Base-by-base conservation (phyloP, 2,329 filamentous ascomycete species). In the Penicillium sclerotigenum region DNA sequence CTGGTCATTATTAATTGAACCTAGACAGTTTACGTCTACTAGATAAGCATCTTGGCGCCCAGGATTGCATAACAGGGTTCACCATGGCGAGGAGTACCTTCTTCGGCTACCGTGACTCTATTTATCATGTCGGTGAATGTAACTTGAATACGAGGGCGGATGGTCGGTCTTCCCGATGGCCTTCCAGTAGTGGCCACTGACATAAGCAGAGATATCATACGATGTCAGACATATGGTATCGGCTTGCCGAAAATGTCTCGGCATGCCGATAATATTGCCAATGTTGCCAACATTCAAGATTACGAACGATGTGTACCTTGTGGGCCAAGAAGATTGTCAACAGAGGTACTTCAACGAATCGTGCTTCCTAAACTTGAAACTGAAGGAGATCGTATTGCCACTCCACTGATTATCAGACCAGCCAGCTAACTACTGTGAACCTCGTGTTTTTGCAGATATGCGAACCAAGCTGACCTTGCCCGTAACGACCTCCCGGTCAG, bases 291-390 rank as follows among this genome's bases (percentile, higher is more conserved):
- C 8, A 4, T n/a, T n/a, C 1, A 20, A 20, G 10, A 5, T 38
- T 20, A 20, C 4, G 4, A n/a, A 72, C 64, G 34, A 70, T 65
- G 0, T 66, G 46, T 16, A 72, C 68, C 1, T 37, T 59, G 42
- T 1, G 18, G 18, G 18, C 7, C 5, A 38, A 5, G 18, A 10
- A 20, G 11, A 10, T 20, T 33, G 31, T 7, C 14, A 33, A 7
- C 31, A 2, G 10, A 3, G 18, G 36, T 5, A 20, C 18, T 20
- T 20, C 18, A 11, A 20, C 36, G 18, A 38, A 38, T 38, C 18
- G 13, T 7, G 18, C 20, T 38, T 7, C 5, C 18, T 20, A 22
- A 14, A 13, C 18, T 38, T 38, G 16, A 20, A 38, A 20, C 20
- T 38, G 11, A 20, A 18, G 36, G 5, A 6, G 5, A 1, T 0